Evolutionary conservation across 2,329 filamentous ascomycete species (phyloP).

Genomic region (Aspergillus carbonarius): DNA sequence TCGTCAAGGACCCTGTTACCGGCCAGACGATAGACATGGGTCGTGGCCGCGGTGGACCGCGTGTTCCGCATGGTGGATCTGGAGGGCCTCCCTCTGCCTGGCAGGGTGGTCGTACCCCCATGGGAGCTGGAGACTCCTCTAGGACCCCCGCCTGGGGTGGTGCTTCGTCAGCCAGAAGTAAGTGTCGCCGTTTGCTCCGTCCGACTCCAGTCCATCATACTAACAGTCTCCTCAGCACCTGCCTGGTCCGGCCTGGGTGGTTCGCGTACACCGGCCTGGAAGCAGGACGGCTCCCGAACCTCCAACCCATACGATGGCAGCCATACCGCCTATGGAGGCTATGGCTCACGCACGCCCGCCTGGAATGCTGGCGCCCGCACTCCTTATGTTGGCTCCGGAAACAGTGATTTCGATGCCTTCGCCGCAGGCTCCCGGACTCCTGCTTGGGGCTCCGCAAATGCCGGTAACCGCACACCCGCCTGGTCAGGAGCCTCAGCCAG

Average conservation of each 20-base stretch:
- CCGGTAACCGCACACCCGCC: constrained; percentile 47
- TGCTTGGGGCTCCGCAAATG: constrained; percentile 60
- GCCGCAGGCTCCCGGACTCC: constrained; percentile 74
- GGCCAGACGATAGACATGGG: constrained; percentile 75
- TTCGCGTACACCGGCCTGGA: constrained; percentile 53
- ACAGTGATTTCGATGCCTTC: constrained; percentile 68
- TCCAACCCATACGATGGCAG: constrained; percentile 65
- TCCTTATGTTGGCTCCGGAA: constrained; percentile 64
- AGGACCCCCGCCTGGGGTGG: constrained; percentile 74
- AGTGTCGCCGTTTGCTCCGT: constrained; percentile 36
- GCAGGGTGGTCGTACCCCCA: constrained; percentile 69
- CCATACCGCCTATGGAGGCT: constrained; percentile 73
- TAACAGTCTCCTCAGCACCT: constrained; percentile 35
- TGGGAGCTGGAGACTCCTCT: constrained; percentile 59
- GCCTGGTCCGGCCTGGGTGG: constrained; percentile 47
- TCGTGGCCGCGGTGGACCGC: constrained; percentile 43
- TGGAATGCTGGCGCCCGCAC: constrained; percentile 79
- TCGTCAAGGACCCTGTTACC: constrained; percentile 76
- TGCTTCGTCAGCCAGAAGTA: constrained; percentile 59
- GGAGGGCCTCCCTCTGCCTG: constrained; percentile 54
- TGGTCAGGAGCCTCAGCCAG: constrained; percentile 39
- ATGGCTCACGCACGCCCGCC: constrained; percentile 64
- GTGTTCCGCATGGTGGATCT: constrained; percentile 50
- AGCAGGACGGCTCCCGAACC: constrained; percentile 57
- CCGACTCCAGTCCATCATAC: constrained; percentile 11